These are phyloP conservation scores for Termitomyces sp. DNA, from an alignment of 768 basidiomycete species.

Conservation along the genomic window DNA sequence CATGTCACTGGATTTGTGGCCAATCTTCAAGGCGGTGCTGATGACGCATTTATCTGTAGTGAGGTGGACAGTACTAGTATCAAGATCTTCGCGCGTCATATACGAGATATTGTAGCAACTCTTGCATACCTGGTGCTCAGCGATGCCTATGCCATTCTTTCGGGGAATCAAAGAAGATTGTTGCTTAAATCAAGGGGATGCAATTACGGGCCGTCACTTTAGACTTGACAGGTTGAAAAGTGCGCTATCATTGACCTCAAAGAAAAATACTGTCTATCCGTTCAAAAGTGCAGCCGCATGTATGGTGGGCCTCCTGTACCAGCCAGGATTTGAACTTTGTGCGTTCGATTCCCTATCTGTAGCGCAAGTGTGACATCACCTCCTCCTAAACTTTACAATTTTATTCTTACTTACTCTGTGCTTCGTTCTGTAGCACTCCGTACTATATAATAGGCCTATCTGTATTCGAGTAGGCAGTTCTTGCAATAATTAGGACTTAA, in stretches of 20 bases:
- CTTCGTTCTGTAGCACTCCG: no score
- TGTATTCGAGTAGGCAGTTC: no score
- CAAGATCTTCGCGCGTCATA: constrained; percentile 43
- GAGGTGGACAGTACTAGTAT: constrained; percentile 28
- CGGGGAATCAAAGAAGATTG: constrained; percentile 35
- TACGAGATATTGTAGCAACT: constrained; percentile 48
- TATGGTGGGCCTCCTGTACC: no score
- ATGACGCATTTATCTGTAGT: constrained; percentile 38
- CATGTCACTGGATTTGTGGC: constrained; percentile 27
- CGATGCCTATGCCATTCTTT: constrained; percentile 40
- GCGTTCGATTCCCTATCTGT: no score
- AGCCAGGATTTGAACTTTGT: no score
- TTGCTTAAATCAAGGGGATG: constrained; percentile 56
- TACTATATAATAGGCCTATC: no score
- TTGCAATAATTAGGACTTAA: no score
- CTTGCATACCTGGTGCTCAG: constrained; percentile 25
- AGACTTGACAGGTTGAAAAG: constrained; percentile 46
- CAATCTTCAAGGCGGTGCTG: constrained; percentile 48
- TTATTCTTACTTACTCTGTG: no score
- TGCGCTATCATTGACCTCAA: constrained; percentile 35
- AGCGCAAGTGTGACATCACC: no score
- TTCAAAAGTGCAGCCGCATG: background rate
- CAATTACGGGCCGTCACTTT: constrained; percentile 49
- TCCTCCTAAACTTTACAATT: no score
- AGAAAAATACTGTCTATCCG: background rate